Evolutionary conservation across 768 basidiomycete genomes (phyloP).

Genomic region (Tylopilus felleus): DNA sequence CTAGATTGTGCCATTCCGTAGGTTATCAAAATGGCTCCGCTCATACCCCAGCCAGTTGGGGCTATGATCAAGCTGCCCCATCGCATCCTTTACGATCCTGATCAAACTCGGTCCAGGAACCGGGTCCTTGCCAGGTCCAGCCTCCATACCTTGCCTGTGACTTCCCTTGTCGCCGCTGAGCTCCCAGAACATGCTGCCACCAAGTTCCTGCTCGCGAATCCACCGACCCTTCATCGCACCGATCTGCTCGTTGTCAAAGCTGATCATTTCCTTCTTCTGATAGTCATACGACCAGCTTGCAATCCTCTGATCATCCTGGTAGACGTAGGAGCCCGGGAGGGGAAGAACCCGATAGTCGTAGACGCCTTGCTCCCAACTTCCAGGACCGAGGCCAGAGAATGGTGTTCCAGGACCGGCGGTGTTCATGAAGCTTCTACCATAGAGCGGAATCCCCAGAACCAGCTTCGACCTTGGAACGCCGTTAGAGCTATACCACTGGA

Average conservation of each 20-base stretch:
- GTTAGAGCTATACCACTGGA: slow-evolving; percentile 64
- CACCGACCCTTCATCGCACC: slow-evolving; percentile 75
- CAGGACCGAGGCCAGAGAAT: slow-evolving; percentile 80
- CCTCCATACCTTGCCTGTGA: slow-evolving; percentile 67
- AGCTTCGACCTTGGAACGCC: slow-evolving; percentile 80
- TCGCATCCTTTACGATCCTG: slow-evolving; percentile 68
- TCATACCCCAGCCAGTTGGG: slow-evolving; percentile 84
- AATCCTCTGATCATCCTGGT: slow-evolving; percentile 60
- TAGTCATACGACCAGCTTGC: slow-evolving; percentile 88
- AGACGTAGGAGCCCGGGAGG: slow-evolving; percentile 61
- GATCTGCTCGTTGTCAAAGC: slow-evolving; percentile 72
- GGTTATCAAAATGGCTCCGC: slow-evolving; percentile 74
- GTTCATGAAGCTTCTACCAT: slow-evolving; percentile 87
- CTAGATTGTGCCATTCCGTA: slow-evolving; percentile 61
- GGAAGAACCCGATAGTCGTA: slow-evolving; percentile 94
- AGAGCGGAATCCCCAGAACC: slow-evolving; percentile 88
- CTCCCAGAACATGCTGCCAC: slow-evolving; percentile 96
- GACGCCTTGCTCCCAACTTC: slow-evolving; percentile 88
- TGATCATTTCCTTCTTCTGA: slow-evolving; percentile 72
- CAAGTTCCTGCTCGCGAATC: slow-evolving; percentile 71
- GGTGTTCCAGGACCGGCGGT: slow-evolving; percentile 78
- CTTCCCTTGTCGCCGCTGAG: slow-evolving; percentile 82
- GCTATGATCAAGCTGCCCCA: slow-evolving; percentile 67
- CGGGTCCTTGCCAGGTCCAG: slow-evolving; percentile 68
- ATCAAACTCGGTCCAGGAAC: slow-evolving; percentile 72